phyloP scores from a whole-genome alignment of 257 asterid genomes.

The Fraxinus cuspidata region DNA sequence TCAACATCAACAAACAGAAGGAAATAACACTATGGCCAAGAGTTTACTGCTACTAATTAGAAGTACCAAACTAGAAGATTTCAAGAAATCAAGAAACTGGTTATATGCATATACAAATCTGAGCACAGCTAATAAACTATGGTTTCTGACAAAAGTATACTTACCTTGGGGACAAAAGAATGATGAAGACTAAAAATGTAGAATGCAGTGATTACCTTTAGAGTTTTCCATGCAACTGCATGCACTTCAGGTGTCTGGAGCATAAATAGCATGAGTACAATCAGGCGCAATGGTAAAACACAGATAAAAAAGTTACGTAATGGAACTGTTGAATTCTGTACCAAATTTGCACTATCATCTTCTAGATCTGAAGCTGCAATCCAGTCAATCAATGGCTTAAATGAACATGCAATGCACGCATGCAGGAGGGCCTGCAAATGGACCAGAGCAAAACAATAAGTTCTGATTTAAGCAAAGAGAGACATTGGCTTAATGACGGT shows the following conservation, averaged over 20 bases:
- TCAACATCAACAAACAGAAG: not conserved
- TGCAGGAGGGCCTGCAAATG: constrained; percentile 84
- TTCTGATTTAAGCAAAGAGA: not conserved
- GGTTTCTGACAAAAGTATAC: not conserved
- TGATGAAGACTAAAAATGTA: not conserved
- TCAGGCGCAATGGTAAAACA: constrained; percentile 20
- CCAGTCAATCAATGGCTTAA: constrained; percentile 88
- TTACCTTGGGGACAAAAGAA: not conserved
- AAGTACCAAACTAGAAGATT: constrained; percentile 1
- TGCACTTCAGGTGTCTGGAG: constrained; percentile 86
- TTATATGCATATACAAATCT: constrained; percentile 1
- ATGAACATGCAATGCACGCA: constrained; percentile 87
- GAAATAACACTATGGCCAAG: not conserved
- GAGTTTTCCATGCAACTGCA: constrained; percentile 80
- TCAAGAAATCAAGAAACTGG: not conserved
- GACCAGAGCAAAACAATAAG: constrained; percentile 18
- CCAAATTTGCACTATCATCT: constrained; percentile 70
- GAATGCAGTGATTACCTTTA: constrained; percentile 47
- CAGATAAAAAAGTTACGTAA: constrained; percentile 13
- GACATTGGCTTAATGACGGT: constrained; percentile 18
- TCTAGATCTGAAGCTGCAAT: constrained; percentile 99
- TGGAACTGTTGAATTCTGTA: constrained; percentile 27
- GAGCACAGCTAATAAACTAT: not conserved
- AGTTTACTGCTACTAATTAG: not conserved
- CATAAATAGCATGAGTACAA: constrained; percentile 24